Conservation (phyloP, 805 yeast species). For the Kazachstania africana region DNA sequence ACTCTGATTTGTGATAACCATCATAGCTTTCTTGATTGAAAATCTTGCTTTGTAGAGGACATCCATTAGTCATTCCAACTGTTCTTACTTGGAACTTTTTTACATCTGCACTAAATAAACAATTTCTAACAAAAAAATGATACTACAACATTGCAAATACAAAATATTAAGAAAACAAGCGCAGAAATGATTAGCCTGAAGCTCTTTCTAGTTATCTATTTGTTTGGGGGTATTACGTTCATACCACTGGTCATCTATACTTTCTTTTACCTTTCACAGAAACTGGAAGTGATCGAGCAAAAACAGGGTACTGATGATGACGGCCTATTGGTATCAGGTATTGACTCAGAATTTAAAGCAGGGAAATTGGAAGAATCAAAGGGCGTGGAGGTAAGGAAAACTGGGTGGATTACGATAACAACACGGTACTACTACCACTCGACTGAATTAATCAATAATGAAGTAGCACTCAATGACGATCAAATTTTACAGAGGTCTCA, state of each 20-base stretch:
- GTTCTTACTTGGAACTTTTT: too few relatives aligned
- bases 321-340: conserved; percentile 8
- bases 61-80: too few relatives aligned
- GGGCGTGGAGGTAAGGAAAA: conserved; percentile 52
- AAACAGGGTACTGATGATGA: conserved; percentile 1
- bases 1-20: conserved; percentile 22
- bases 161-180: not conserved
- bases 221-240: conserved; percentile 75
- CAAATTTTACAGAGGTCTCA: conserved; percentile 19
- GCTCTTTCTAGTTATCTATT: conserved; percentile 36
- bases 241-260: conserved; percentile 43
- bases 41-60: not conserved
- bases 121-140: too few relatives aligned
- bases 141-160: too few relatives aligned
- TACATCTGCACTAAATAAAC: too few relatives aligned
- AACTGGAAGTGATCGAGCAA: conserved; percentile 15
- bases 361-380: conserved; percentile 53
- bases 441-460: conserved; percentile 12
- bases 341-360: conserved; percentile 36
- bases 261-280: conserved; percentile 23
- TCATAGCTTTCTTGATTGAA: not conserved
- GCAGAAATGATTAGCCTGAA: conserved; percentile 18
- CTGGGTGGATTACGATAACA: conserved; percentile 82
- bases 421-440: conserved; percentile 55
- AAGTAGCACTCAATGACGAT: conserved; percentile 3